Percentiles rank a stretch among this genome's conserved stretches.
These are phyloP conservation scores for Diaporthe caulivora DNA, from an alignment of 2,329 filamentous ascomycete genomes.

Conservation along the genomic window DNA sequence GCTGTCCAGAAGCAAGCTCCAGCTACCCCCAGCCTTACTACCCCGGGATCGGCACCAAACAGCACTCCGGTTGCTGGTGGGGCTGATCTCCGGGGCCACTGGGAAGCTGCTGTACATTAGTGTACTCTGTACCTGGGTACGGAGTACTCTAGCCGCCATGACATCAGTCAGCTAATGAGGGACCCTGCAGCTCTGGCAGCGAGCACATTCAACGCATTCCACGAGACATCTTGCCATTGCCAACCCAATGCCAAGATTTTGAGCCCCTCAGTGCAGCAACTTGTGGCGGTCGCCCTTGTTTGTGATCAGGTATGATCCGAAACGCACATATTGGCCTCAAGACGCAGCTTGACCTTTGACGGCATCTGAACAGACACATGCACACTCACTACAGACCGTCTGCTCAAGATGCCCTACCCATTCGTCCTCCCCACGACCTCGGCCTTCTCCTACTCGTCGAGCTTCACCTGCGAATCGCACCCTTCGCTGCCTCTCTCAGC, in stretches of 20 bases:
- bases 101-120: background rate
- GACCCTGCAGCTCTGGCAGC: slow-evolving; percentile 29
- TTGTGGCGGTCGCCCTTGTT: background rate
- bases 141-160: slow-evolving; percentile 1
- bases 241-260: slow-evolving; percentile 25
- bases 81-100: background rate
- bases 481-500: slow-evolving; percentile 87
- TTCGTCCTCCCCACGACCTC: slow-evolving; percentile 93
- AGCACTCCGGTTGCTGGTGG: slow-evolving; percentile 22
- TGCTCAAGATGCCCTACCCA: slow-evolving; percentile 83
- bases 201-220: slow-evolving; percentile 19
- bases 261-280: slow-evolving; percentile 14
- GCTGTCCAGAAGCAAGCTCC: slow-evolving; percentile 37
- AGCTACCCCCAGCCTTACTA: slow-evolving; percentile 3
- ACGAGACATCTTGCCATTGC: background rate
- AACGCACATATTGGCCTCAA: background rate
- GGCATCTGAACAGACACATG: slow-evolving; percentile 9
- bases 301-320: background rate
- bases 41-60: slow-evolving; percentile 35
- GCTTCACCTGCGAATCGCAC: slow-evolving; percentile 83
- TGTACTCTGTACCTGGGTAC: no score
- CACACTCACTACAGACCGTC: slow-evolving; percentile 9
- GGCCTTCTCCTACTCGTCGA: slow-evolving; percentile 83
- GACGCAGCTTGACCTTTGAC: background rate
- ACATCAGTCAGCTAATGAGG: slow-evolving; percentile 22